Base-by-base conservation (phyloP, 495 filamentous ascomycete genomes). In the Xeromyces bisporus region DNA sequence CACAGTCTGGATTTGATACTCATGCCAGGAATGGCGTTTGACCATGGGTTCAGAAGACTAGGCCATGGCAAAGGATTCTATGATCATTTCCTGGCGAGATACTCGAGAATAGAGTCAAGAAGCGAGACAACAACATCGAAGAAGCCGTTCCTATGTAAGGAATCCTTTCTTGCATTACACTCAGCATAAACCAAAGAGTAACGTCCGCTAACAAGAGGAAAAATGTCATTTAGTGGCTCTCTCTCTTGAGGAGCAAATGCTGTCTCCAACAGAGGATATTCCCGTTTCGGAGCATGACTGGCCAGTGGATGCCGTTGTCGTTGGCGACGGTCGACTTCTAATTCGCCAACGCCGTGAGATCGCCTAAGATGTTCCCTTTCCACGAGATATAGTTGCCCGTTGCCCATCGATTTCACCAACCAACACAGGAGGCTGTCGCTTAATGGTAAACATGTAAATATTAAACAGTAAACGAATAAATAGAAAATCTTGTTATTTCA, bases 21-120 rank as follows among this genome's bases (percentile, higher is more conserved):
- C 13, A 74, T 96, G 74, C 89, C 89, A 2, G 89, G 89, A 9
- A 79, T 96, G 52, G 89, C 81, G 6, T 97, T 96, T 49, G 87
- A 93, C 51, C 45, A 56, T 8, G 64, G 61, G 18, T 71, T 87
- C 33, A 67, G 75, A 39, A 64, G 89, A 46, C 62, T 94, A 7
- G 89, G 89, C 6, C 91, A 97, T 62, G 89, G 89, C 31, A 93
- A 81, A 62, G 89, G 91, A 27, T 97, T 85, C 55, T 97, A 96
- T 68, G 89, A 97, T 55, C 75, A 71, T 57, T 97, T 91, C 52
- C 54, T 97, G 48, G 64, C 74, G 35, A 69, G 73, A 43, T 91
- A 85, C 55, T 58, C 56, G 23, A 50, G 58, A 38, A 55, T 55
- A 43, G 40, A 47, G 35, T 47, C 50, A 33, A 51, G 49, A 34